Evolutionary conservation across 192 early-diverging fungal species (phyloP).

Genomic region (Entrophospora sp.): DNA sequence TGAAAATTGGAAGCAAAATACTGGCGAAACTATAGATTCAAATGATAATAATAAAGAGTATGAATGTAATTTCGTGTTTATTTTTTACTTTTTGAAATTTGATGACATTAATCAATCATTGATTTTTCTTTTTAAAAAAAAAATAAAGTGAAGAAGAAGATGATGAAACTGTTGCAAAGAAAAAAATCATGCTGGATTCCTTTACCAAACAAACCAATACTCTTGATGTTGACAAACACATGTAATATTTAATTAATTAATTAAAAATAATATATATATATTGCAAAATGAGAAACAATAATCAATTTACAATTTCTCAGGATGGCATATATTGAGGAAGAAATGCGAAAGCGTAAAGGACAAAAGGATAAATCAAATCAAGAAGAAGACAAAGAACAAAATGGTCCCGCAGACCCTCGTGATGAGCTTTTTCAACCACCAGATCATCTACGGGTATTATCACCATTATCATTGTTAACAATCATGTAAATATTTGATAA

Average conservation of each 20-base stretch:
- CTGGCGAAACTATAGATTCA: conserved; percentile 42
- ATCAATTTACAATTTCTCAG: conserved; percentile 23
- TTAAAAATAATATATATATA: not conserved
- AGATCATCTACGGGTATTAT: conserved; percentile 43
- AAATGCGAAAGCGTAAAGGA: conserved; percentile 55
- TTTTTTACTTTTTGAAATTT: not conserved
- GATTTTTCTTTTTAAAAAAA: conserved; percentile 23
- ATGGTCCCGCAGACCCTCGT: conserved; percentile 29
- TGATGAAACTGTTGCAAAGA: conserved; percentile 28
- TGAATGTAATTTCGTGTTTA: not conserved
- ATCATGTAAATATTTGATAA: not conserved
- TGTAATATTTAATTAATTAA: conserved; percentile 31
- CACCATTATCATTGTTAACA: not conserved
- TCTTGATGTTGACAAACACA: conserved; percentile 73
- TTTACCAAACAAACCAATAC: conserved; percentile 69
- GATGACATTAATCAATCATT: conserved; percentile 14
- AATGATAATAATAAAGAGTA: conserved; percentile 31
- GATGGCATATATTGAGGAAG: conserved; percentile 78
- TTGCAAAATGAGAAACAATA: not conserved
- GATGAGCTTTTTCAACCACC: conserved; percentile 66
- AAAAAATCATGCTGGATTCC: conserved; percentile 45
- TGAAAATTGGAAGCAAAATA: conserved; percentile 50
- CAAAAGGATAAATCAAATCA: conserved; percentile 22
- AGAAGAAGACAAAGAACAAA: conserved; percentile 15
- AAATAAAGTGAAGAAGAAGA: conserved; percentile 10